phyloP scores from a whole-genome alignment of 306 rosid species.

The Vigna reflexopilosa region DNA sequence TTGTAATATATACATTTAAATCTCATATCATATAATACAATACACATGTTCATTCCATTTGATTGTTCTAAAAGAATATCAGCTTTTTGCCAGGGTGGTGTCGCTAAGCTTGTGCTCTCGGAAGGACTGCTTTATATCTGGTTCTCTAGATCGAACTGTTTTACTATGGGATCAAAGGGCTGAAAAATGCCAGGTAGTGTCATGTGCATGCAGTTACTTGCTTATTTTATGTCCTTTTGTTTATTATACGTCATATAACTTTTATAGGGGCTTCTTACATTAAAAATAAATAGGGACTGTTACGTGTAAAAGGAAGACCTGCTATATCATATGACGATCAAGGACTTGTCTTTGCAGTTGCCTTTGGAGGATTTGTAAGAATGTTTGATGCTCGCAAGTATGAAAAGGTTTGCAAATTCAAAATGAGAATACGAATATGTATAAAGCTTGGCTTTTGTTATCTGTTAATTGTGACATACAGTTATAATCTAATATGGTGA shows the following conservation, averaged over 20 bases:
- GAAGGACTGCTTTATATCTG: conserved; percentile 89
- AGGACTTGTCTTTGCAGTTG: conserved; percentile 90
- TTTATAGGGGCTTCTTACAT: conserved; percentile 40
- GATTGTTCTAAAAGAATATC: background rate
- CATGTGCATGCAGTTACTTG: conserved; percentile 32
- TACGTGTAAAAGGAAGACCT: conserved; percentile 97
- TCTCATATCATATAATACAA: conserved; percentile 1
- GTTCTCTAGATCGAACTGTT: conserved; percentile 92
- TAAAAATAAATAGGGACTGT: conserved; percentile 69
- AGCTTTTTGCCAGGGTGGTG: conserved; percentile 66
- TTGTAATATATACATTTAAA: conserved; percentile 11
- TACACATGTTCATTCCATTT: background rate
- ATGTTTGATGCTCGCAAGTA: conserved; percentile 92
- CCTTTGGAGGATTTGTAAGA: conserved; percentile 88
- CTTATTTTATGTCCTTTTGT: conserved; percentile 33
- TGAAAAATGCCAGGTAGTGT: conserved; percentile 88
- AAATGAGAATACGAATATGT: conserved; percentile 28
- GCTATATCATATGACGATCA: conserved; percentile 92
- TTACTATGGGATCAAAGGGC: conserved; percentile 97
- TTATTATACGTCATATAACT: conserved; percentile 37
- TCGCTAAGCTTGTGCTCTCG: conserved; percentile 91
- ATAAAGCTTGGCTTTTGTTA: background rate
- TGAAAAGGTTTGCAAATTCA: conserved; percentile 71
- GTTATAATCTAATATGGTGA: conserved; percentile 40
- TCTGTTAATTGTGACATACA: conserved; percentile 20